Evolutionary conservation across 2,329 filamentous ascomycete species (phyloP).

Genomic region (Arthroderma sp.): DNA sequence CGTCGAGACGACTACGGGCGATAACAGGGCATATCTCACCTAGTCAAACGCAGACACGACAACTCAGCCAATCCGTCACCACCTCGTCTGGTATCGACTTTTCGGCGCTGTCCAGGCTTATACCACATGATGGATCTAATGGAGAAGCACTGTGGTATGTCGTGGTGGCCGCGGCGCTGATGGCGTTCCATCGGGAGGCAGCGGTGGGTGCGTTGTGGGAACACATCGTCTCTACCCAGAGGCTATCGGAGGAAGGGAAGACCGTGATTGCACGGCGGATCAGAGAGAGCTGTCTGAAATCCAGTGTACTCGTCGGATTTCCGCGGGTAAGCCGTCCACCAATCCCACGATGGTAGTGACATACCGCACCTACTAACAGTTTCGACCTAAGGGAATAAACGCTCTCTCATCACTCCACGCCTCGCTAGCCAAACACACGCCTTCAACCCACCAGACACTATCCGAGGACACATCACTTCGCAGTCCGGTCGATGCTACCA

Average conservation of each 20-base stretch:
- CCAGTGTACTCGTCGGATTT: constrained; percentile 22
- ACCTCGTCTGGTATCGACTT: constrained; percentile 6
- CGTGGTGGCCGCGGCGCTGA: constrained; percentile 17
- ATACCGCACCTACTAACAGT: neutral
- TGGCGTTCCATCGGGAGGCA: constrained; percentile 20
- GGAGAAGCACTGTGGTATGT: constrained; percentile 19
- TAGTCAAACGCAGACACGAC: neutral
- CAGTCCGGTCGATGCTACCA: constrained; percentile 8
- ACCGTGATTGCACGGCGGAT: constrained; percentile 18
- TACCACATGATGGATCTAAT: constrained; percentile 6
- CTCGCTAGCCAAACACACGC: constrained; percentile 15
- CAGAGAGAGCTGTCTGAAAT: constrained; percentile 20
- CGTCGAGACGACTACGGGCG: neutral
- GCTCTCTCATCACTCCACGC: constrained; percentile 18
- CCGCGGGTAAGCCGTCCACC: constrained; percentile 16
- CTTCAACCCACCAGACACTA: constrained; percentile 12
- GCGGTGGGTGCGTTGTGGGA: constrained; percentile 19
- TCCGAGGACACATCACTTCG: constrained; percentile 16
- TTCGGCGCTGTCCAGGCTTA: constrained; percentile 4
- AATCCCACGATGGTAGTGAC: neutral
- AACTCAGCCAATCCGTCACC: neutral
- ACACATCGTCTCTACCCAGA: constrained; percentile 13
- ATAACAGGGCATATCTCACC: neutral
- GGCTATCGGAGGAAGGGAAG: constrained; percentile 6
- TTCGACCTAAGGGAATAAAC: constrained; percentile 17